Evolutionary conservation across 192 early-diverging fungal species (phyloP).

Genomic region (Podila clonocystis): DNA sequence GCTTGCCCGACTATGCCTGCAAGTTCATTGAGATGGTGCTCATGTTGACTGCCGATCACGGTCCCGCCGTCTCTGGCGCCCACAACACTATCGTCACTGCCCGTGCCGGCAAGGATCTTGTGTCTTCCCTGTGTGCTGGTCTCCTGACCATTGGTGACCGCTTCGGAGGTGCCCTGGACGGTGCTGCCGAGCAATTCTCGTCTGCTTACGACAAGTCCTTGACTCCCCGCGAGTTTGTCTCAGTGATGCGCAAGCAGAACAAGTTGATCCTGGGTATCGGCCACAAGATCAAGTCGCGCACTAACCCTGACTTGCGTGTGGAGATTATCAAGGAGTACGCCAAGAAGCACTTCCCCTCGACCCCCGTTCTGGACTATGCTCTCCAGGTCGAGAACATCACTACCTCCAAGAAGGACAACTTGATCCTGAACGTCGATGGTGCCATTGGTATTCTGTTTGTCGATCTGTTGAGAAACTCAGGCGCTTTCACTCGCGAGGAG

Average conservation of each 20-base stretch:
- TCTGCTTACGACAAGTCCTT: conserved; percentile 90
- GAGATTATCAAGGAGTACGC: conserved; percentile 94
- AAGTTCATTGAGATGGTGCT: conserved; percentile 99
- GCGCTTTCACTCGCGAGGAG: conserved; percentile 92
- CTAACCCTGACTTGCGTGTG: conserved; percentile 97
- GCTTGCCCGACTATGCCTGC: conserved; percentile 91
- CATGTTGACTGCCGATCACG: conserved; percentile 99
- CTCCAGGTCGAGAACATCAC: conserved; percentile 93
- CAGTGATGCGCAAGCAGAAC: conserved; percentile 92
- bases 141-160: conserved; percentile 95
- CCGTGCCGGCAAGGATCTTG: conserved; percentile 95
- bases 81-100: conserved; percentile 90
- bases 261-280: conserved; percentile 98
- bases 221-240: conserved; percentile 92
- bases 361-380: conserved; percentile 92
- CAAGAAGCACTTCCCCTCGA: conserved; percentile 83
- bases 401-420: conserved; percentile 96
- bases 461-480: conserved; percentile 89
- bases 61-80: conserved; percentile 93
- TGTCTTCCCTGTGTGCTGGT: conserved; percentile 93
- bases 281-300: conserved; percentile 98
- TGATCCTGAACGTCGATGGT: conserved; percentile 94
- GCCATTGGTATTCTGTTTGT: conserved; percentile 95
- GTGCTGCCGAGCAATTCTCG: conserved; percentile 90
- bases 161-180: conserved; percentile 96